Evolutionary conservation across 768 basidiomycete genomes (phyloP).

Genomic region (Termitomyces titanicus): DNA sequence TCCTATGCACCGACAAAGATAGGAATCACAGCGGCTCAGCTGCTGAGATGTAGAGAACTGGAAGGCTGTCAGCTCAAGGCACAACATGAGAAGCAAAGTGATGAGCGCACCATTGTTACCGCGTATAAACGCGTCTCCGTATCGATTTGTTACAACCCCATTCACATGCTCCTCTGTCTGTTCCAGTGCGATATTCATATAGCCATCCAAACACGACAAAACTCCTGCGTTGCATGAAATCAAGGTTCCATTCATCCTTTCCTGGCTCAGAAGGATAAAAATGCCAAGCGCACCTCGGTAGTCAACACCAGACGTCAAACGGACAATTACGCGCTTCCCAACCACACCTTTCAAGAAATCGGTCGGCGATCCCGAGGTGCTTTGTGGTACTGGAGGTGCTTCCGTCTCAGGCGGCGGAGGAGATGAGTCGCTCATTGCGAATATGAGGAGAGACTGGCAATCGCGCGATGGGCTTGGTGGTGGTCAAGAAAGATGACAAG

Average conservation of each 20-base stretch:
- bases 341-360: slow-evolving; percentile 95
- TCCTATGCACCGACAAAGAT: no score
- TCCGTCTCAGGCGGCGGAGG: slow-evolving; percentile 34
- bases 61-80: background rate
- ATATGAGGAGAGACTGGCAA: background rate
- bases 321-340: slow-evolving; percentile 91
- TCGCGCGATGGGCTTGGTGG: background rate
- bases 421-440: slow-evolving; percentile 15
- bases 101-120: slow-evolving; percentile 78
- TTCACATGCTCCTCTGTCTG: slow-evolving; percentile 96
- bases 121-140: slow-evolving; percentile 94
- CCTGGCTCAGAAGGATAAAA: background rate
- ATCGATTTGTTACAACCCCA: slow-evolving; percentile 81
- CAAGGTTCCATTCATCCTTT: background rate
- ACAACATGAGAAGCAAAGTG: background rate
- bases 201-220: slow-evolving; percentile 93
- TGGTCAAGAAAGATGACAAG: background rate
- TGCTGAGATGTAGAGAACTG: slow-evolving; percentile 79
- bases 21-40: slow-evolving; percentile 48
- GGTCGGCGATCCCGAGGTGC: slow-evolving; percentile 75
- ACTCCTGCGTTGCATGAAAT: slow-evolving; percentile 50
- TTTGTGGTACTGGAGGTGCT: slow-evolving; percentile 45
- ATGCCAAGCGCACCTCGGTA: slow-evolving; percentile 67
- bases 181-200: slow-evolving; percentile 99
- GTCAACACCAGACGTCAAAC: slow-evolving; percentile 89